phyloP scores from a whole-genome alignment of 1,284 basidiomycete species.

The Ganoderma resinaceum region DNA sequence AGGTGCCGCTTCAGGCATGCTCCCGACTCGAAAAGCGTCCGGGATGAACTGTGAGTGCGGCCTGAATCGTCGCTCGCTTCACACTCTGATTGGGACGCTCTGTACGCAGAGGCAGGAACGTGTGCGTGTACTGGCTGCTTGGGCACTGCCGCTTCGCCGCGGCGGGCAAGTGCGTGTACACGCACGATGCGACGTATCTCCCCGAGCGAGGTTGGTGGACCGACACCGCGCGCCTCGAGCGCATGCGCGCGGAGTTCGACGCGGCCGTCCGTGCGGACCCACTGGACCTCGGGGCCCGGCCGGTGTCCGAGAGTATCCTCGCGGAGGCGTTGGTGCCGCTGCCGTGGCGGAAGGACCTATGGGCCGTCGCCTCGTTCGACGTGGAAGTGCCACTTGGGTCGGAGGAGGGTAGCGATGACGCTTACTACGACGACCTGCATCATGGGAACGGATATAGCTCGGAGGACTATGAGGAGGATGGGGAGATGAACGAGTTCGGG shows the following conservation, averaged over 20 bases:
- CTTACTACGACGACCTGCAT: not conserved
- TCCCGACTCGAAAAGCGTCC: constrained; percentile 56
- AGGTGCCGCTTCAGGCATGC: constrained; percentile 56
- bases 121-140: constrained; percentile 47
- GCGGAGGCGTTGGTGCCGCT: constrained; percentile 17
- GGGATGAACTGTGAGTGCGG: constrained; percentile 55
- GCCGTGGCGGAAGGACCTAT: constrained; percentile 17
- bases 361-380: constrained; percentile 9
- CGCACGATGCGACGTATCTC: constrained; percentile 44
- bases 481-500: constrained; percentile 36
- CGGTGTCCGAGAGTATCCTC: constrained; percentile 2
- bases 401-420: constrained; percentile 13
- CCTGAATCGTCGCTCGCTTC: not conserved
- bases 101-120: constrained; percentile 45
- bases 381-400: not conserved
- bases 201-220: constrained; percentile 24
- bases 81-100: not conserved
- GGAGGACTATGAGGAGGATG: constrained; percentile 30
- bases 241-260: constrained; percentile 12
- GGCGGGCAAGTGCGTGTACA: constrained; percentile 43
- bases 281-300: not conserved
- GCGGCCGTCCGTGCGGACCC: constrained; percentile 1
- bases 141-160: constrained; percentile 35
- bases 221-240: constrained; percentile 7
- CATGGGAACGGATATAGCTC: not conserved